phyloP scores from a whole-genome alignment of 768 basidiomycete species.

The Rickenella mellea region DNA sequence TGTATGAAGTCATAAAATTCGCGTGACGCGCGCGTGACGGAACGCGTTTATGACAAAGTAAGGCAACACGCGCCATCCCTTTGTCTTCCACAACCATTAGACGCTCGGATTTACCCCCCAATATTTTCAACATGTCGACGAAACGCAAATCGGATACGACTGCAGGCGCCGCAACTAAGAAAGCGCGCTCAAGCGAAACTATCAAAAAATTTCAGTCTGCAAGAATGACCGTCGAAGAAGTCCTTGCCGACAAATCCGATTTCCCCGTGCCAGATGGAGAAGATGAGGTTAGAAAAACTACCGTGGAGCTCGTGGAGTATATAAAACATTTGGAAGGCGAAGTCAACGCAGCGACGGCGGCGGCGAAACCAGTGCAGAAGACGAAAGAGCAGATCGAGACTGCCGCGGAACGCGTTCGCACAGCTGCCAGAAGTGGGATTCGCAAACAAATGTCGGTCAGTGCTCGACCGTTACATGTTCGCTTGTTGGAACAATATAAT shows the following conservation, averaged over 20 bases:
- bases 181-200: background rate
- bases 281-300: slow-evolving; percentile 17
- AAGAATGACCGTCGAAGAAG: background rate
- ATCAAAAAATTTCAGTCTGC: background rate
- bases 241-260: slow-evolving; percentile 16
- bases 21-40: too few species aligned
- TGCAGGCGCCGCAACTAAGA: background rate
- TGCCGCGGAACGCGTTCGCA: slow-evolving; percentile 35
- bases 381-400: slow-evolving; percentile 26
- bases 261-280: slow-evolving; percentile 27
- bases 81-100: too few species aligned
- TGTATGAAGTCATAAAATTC: too few species aligned
- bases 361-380: slow-evolving; percentile 20
- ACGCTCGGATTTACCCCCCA: too few species aligned
- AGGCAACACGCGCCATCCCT: too few species aligned
- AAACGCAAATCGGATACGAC: background rate
- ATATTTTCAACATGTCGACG: background rate
- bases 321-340: slow-evolving; percentile 21
- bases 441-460: slow-evolving; percentile 38
- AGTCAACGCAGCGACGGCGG: slow-evolving; percentile 9
- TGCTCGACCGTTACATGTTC: slow-evolving; percentile 1
- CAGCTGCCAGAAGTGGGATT: slow-evolving; percentile 38
- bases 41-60: too few species aligned
- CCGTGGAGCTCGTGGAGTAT: slow-evolving; percentile 24
- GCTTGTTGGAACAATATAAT: background rate